Conservation (phyloP, 2,329 filamentous ascomycete genomes). For the Aspergillus cejpii region DNA sequence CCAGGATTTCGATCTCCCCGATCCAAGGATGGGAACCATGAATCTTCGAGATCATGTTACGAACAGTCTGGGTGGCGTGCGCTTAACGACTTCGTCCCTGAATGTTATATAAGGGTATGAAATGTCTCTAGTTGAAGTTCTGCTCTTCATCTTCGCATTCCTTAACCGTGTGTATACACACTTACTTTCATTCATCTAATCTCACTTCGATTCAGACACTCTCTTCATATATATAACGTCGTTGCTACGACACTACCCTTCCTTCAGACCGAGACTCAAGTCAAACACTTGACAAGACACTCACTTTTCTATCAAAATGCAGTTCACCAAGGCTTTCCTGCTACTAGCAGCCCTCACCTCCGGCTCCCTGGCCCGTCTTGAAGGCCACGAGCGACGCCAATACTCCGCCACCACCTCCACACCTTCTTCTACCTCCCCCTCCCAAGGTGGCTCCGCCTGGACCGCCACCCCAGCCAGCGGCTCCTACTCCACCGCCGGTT, state of each 20-base stretch:
- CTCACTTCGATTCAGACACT: not conserved
- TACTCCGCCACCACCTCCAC: slow-evolving; percentile 3
- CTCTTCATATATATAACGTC: not conserved
- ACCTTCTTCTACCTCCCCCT: slow-evolving; percentile 5
- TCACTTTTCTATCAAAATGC: no score
- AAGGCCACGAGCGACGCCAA: slow-evolving; percentile 14
- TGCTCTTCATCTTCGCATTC: not conserved
- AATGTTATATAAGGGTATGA: not conserved
- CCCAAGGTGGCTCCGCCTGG: slow-evolving; percentile 16
- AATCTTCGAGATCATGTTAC: no score
- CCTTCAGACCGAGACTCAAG: not conserved
- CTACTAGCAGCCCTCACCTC: slow-evolving; percentile 29
- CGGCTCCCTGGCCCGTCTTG: slow-evolving; percentile 20
- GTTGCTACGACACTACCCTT: not conserved
- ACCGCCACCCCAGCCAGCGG: slow-evolving; percentile 17
- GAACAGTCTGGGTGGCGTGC: not conserved
- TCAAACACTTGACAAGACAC: no score
- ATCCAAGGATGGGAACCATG: not conserved
- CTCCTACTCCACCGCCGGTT: slow-evolving; percentile 21
- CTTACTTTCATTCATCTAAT: not conserved
- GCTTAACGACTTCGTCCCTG: not conserved
- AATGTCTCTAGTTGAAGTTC: not conserved
- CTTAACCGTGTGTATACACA: not conserved
- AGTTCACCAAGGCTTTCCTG: slow-evolving; percentile 26
- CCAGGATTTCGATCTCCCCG: not conserved